Evolutionary conservation across 148 eudicot species (phyloP).

Genomic region (Chenopodium berlandieri): DNA sequence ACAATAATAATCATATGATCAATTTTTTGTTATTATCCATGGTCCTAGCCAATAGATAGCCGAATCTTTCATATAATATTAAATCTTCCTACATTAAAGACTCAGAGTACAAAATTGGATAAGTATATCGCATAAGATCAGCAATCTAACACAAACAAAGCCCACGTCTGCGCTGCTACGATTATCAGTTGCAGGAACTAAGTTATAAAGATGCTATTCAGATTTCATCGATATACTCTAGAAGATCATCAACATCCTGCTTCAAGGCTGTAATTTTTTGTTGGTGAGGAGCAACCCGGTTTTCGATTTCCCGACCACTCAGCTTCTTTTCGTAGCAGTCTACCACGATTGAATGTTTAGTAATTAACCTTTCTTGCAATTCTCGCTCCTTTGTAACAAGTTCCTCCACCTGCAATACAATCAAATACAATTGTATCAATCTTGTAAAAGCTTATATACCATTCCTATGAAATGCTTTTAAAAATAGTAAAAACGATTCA

Average conservation of each 20-base stretch:
- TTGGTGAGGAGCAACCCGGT: constrained; percentile 69
- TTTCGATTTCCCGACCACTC: constrained; percentile 75
- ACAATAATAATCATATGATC: too few species aligned
- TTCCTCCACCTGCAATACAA: constrained; percentile 62
- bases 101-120: constrained; percentile 15
- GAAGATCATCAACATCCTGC: constrained; percentile 84
- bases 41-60: not conserved
- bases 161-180: not conserved
- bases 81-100: constrained; percentile 11
- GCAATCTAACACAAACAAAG: constrained; percentile 1
- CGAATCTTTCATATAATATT: constrained; percentile 10
- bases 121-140: not conserved
- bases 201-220: not conserved
- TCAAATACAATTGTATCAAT: constrained; percentile 16
- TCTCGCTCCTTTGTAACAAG: constrained; percentile 86
- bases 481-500: too few species aligned
- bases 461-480: not conserved
- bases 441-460: not conserved
- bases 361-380: constrained; percentile 68
- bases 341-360: constrained; percentile 70
- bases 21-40: not conserved
- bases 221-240: constrained; percentile 74
- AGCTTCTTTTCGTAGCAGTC: constrained; percentile 82
- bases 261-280: constrained; percentile 72
- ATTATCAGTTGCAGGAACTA: constrained; percentile 3